Evolutionary conservation across 148 eudicot species (phyloP), one percentile per base, ranked within the genome.

Genomic region (Persicaria maculosa): DNA sequence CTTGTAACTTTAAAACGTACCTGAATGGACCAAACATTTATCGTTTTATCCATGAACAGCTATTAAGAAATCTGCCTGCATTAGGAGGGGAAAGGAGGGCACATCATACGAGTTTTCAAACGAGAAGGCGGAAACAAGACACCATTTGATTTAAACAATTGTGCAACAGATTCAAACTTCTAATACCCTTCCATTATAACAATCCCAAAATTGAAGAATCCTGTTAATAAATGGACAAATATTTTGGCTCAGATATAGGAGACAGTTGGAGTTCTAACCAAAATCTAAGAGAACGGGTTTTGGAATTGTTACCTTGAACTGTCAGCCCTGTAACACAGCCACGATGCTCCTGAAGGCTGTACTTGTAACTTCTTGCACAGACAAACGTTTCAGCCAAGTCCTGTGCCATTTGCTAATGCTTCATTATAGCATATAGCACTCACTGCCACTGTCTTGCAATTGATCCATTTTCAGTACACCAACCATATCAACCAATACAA

Each of bases 11-110:
- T 4, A 83, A 31, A 12, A 62, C 74, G 46, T 90, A 93, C 98
- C 94, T 93, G 84, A 79, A 93, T 83, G 50, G 92, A 88, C 98
- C 98, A 93, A 54, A 88, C 84, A 54, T 77, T 81, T 78, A 91
- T 84, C 67, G 88, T 79, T 81, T 89, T 93, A 82, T 89, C 94
- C 70, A 82, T 84, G 59, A 93, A 61, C 92, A 86, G 90, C 98
- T 88, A 82, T 89, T 86, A 68, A 93, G 89, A 80, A 79, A 89
- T 59, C 82, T 90, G 47, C 94, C 97, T 90, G 82, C 88, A 84
- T 76, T 22, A 59, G 67, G 10, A 58, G 36, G 31, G 84, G 72
- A 85, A 69, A 79, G 74, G 44, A 69, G 70, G 1, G 40, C 73
- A 72, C 2, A 40, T 22, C 20, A n/a, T 6, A 53, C 5, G 4